Evolutionary conservation across 352 stramenopile genomes (phyloP).

Genomic region (Phytophthora sp.): DNA sequence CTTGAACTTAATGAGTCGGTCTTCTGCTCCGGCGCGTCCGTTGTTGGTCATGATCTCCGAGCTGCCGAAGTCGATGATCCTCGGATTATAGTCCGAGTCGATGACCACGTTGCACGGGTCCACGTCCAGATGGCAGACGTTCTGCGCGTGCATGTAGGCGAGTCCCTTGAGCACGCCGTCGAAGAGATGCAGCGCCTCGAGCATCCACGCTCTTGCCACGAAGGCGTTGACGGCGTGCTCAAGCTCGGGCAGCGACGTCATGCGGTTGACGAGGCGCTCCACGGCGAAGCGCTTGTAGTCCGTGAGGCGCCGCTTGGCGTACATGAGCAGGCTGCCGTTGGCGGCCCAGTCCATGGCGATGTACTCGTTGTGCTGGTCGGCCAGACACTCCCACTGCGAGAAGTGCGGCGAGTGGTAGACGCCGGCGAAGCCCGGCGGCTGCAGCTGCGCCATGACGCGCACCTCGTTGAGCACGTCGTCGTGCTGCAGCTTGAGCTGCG

Average conservation of each 20-base stretch:
- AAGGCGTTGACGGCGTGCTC: conserved; percentile 66
- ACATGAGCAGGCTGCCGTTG: conserved; percentile 74
- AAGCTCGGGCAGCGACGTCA: conserved; percentile 49
- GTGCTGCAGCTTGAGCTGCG: conserved; percentile 67
- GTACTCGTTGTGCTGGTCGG: conserved; percentile 76
- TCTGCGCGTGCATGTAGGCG: conserved; percentile 80
- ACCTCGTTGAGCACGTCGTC: conserved; percentile 84
- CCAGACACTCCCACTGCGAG: conserved; percentile 77
- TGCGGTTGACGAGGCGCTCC: conserved; percentile 54
- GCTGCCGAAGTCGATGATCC: conserved; percentile 85
- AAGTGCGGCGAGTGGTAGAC: conserved; percentile 67
- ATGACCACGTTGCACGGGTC: conserved; percentile 85
- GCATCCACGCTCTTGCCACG: conserved; percentile 72
- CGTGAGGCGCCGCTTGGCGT: conserved; percentile 64
- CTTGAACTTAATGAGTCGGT: conserved; percentile 82
- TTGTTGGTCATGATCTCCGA: conserved; percentile 79
- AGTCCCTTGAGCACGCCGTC: conserved; percentile 69
- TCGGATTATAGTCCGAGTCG: conserved; percentile 50
- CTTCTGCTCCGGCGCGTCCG: conserved; percentile 52
- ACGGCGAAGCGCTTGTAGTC: conserved; percentile 77
- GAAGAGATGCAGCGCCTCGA: conserved; percentile 71
- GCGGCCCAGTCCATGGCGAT: conserved; percentile 78
- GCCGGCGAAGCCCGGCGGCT: conserved; percentile 63
- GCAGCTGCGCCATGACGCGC: conserved; percentile 79
- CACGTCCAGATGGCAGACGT: conserved; percentile 82